phyloP scores from a whole-genome alignment of 1,284 basidiomycete species.

The Calocybe gambosa region DNA sequence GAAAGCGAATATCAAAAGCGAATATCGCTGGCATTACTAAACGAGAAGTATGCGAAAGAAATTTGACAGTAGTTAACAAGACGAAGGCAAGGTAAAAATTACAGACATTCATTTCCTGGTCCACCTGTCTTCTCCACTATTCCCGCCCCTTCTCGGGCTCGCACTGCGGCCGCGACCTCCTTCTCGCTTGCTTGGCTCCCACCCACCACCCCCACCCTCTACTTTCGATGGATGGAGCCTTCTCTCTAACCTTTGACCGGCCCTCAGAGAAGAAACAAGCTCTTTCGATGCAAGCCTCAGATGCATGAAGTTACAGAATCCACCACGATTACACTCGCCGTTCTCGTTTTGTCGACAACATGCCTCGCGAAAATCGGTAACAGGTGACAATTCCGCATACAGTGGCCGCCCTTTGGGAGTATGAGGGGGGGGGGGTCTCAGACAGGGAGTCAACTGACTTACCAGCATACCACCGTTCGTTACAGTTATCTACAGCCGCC shows the following conservation, averaged over 20 bases:
- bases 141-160: constrained; percentile 59
- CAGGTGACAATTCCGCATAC: constrained; percentile 98
- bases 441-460: constrained; percentile 25
- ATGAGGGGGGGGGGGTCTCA: constrained; percentile 7
- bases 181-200: constrained; percentile 70
- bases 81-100: neutral
- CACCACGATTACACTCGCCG: constrained; percentile 93
- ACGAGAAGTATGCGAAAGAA: no score
- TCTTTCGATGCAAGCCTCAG: constrained; percentile 81
- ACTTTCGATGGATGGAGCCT: constrained; percentile 62
- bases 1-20: no score
- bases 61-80: constrained; percentile 5
- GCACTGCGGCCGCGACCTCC: constrained; percentile 62
- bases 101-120: constrained; percentile 43
- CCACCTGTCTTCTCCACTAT: constrained; percentile 73
- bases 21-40: no score
- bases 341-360: constrained; percentile 98
- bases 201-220: constrained; percentile 64
- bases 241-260: constrained; percentile 81
- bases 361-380: constrained; percentile 98
- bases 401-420: constrained; percentile 74
- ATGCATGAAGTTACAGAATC: constrained; percentile 99
- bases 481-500: constrained; percentile 86
- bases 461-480: constrained; percentile 98
- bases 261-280: constrained; percentile 72